Evolutionary conservation across 2,329 filamentous ascomycete genomes (phyloP).

Genomic region (Diaporthe eres): DNA sequence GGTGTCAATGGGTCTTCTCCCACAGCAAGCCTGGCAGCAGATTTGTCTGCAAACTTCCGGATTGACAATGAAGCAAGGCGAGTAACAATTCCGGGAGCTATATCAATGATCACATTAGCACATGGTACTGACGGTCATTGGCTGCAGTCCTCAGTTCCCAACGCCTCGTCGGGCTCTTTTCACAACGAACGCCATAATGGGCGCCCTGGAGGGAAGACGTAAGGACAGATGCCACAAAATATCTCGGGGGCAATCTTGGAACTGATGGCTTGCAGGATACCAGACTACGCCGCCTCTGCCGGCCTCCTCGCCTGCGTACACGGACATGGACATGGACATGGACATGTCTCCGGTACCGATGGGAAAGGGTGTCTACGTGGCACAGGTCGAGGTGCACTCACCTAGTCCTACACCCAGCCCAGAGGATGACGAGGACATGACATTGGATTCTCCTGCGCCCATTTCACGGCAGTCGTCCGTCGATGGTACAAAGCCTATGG

Average conservation of each 20-base stretch:
- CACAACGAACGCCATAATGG: conserved; percentile 78
- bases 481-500: conserved; percentile 64
- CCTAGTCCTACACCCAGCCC: conserved; percentile 74
- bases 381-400: conserved; percentile 77
- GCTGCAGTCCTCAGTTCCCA: conserved; percentile 80
- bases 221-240: conserved; percentile 52
- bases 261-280: conserved; percentile 67
- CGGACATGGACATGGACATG: conserved; percentile 75
- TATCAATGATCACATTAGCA: not conserved
- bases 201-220: conserved; percentile 70
- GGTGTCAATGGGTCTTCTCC: conserved; percentile 88
- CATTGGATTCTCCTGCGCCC: conserved; percentile 70
- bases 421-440: conserved; percentile 61
- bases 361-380: conserved; percentile 76
- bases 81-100: conserved; percentile 46
- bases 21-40: conserved; percentile 89
- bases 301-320: conserved; percentile 81
- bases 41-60: conserved; percentile 96
- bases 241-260: conserved; percentile 26
- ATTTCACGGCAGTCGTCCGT: conserved; percentile 61
- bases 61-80: conserved; percentile 90
- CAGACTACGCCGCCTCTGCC: conserved; percentile 88
- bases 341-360: conserved; percentile 94
- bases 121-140: conserved; percentile 42
- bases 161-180: conserved; percentile 90